phyloP scores from a whole-genome alignment of 2,329 filamentous ascomycete species.

The Trichoderma sp. region DNA sequence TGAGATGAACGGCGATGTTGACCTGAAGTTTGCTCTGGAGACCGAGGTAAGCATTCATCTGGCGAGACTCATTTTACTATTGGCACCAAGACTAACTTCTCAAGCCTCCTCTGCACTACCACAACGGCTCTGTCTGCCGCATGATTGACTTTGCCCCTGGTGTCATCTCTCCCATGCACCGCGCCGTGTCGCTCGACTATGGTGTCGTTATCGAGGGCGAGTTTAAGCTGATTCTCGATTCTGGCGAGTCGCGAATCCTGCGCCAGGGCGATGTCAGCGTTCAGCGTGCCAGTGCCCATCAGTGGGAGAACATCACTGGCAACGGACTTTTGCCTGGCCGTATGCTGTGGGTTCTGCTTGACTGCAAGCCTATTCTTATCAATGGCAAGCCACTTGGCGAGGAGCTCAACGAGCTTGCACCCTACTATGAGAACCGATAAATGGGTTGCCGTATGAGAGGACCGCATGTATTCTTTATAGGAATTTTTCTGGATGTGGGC shows the following conservation, averaged over 20 bases:
- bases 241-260: constrained; percentile 51
- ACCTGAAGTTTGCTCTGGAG: constrained; percentile 29
- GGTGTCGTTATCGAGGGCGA: constrained; percentile 57
- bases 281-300: constrained; percentile 47
- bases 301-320: constrained; percentile 19
- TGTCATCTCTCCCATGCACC: constrained; percentile 48
- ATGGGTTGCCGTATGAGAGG: background rate
- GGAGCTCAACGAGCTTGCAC: constrained; percentile 14
- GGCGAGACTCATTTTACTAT: no score
- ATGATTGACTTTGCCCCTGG: constrained; percentile 52
- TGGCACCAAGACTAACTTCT: background rate
- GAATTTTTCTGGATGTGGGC: background rate
- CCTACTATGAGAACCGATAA: constrained; percentile 14
- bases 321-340: constrained; percentile 11
- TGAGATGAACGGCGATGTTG: constrained; percentile 30
- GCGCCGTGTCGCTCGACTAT: constrained; percentile 57
- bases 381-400: constrained; percentile 10
- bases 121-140: constrained; percentile 46
- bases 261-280: constrained; percentile 56
- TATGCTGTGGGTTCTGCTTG: constrained; percentile 21
- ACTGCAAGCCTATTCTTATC: constrained; percentile 15
- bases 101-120: constrained; percentile 12
- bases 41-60: constrained; percentile 16
- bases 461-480: background rate
- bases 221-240: constrained; percentile 54